Base-by-base conservation (phyloP, 2,329 filamentous ascomycete genomes). In the Talaromyces sp. region DNA sequence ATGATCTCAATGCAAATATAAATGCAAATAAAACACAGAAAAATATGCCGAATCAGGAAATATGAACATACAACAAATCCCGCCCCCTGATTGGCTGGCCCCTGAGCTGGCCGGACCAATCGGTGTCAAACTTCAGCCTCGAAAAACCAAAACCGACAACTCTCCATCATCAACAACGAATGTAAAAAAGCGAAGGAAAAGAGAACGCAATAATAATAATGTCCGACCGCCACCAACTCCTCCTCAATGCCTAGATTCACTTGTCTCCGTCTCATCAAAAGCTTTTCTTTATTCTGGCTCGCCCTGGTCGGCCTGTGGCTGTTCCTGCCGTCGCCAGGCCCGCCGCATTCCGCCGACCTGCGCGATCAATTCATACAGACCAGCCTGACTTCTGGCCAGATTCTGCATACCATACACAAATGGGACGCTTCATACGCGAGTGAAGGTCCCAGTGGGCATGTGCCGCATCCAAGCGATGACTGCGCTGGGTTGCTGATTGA, bases 191-290 rank as follows among this genome's bases (percentile, higher is more conserved):
- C 3, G 5, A 26, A 26, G 5, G 5, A 26, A 35, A 6, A 3
- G 5, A 35, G 17, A 35, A 2, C 41, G 5, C 38, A 21, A 21
- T 14, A 7, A 19, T 7, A n/a, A 43, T 43, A 8, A 43, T 14
- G 32, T 21, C 19, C 41, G 5, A 19, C 9, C n/a, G 21, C 7
- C 17, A 24, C n/a, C 43, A 46, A 46, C 43, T 19, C 19, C n/a
- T 46, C 6, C 43, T 11, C 43, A 56, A 61, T 61, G 59, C 59
- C 59, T 46, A 58, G 59, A 55, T 27, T 58, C 54, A 55, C 59
- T 27, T 17, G 58, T 27, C 35, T 53, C n/a, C 59, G 59, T 17
- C 32, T 52, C 12, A 8, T 61, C 50, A 61, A 61, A 58, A 8
- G 41, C 31, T 11, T 61, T 24, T 10, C 35, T 26, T n/a, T 55